These are phyloP conservation scores for Trypanosoma brucei DNA, from an alignment of 208 protist species.

Conservation along the genomic window DNA sequence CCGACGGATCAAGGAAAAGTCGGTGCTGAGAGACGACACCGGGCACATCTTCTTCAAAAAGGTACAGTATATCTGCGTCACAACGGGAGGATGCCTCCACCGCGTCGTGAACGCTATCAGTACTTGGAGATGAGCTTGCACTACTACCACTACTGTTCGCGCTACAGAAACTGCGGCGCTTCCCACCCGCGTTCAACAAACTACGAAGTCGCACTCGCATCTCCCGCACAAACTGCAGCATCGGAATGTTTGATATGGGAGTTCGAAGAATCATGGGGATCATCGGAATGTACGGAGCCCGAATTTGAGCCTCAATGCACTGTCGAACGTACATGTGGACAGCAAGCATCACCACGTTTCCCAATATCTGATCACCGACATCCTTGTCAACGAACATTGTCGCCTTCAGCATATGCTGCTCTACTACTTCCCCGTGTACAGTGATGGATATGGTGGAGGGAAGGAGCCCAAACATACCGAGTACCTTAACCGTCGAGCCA, in stretches of 20 bases:
- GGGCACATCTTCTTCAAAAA: constrained; percentile 75
- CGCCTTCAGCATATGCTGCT: constrained; percentile 70
- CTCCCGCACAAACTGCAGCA: constrained; percentile 77
- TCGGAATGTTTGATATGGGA: constrained; percentile 69
- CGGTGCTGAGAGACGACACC: constrained; percentile 16
- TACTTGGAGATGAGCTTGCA: not conserved
- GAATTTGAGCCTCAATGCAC: constrained; percentile 54
- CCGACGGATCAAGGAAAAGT: constrained; percentile 32
- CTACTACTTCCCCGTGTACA: constrained; percentile 24
- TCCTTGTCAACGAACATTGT: constrained; percentile 84
- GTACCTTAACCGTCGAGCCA: constrained; percentile 52
- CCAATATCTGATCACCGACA: constrained; percentile 77
- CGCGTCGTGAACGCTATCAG: not conserved
- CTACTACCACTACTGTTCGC: constrained; percentile 28
- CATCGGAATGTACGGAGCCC: constrained; percentile 50
- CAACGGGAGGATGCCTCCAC: constrained; percentile 1
- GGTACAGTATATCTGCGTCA: constrained; percentile 33
- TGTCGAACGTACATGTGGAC: constrained; percentile 76
- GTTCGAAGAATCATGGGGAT: constrained; percentile 51
- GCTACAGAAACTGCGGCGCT: constrained; percentile 23
- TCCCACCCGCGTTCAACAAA: constrained; percentile 46
- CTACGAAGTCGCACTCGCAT: constrained; percentile 61
- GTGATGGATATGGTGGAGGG: constrained; percentile 34
- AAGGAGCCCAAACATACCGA: constrained; percentile 81
- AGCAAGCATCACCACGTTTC: constrained; percentile 73